Base-by-base conservation (phyloP, 1,284 basidiomycete genomes). In the Irpex rosettiformis region DNA sequence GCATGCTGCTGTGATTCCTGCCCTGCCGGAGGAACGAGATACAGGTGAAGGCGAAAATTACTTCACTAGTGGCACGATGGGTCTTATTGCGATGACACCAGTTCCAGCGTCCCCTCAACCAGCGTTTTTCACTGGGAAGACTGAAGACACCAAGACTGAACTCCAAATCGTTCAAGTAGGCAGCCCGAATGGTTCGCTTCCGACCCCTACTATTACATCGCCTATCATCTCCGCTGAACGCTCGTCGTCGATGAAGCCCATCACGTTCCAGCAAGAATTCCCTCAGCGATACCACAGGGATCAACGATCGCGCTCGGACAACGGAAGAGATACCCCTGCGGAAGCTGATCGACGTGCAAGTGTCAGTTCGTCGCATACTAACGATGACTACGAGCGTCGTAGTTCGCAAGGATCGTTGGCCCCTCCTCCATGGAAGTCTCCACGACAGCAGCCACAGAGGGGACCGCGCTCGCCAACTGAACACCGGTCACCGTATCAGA, bases 1-100 rank as follows among this genome's bases (percentile, higher is more conserved):
- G 37, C 89, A 91, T 65, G 89, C 88, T 37, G 83, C 88, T 60
- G 89, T 91, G 45, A 85, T 86, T 49, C 88, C 88, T 55, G 88
- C 87, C 2, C 75, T 89, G 2, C 87, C 87, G 6, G 87, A 90
- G 65, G 52, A 84, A 53, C 84, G 87, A 8, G 59, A 57, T 43
- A 24, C 28, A 16, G 57, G 8, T 56, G 70, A 52, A 21, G 61
- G 54, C 56, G 70, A 54, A 28, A 61, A 55, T 21, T 29, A 54
- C n/a, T 53, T 60, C 1, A 53, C 62, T 16, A 45, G 55, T 21
- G 54, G 59, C 29, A 51, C 48, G 21, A 61, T 60, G 59, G 58
- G 61, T 25, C 51, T 58, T 43, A 53, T 58, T 11, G n/a, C 52
- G 55, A 64, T 54, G 53, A 55, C 24, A 24, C 43, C 43, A n/a